Conservation (phyloP, 306 rosid genomes). For the Prunus persica region DNA sequence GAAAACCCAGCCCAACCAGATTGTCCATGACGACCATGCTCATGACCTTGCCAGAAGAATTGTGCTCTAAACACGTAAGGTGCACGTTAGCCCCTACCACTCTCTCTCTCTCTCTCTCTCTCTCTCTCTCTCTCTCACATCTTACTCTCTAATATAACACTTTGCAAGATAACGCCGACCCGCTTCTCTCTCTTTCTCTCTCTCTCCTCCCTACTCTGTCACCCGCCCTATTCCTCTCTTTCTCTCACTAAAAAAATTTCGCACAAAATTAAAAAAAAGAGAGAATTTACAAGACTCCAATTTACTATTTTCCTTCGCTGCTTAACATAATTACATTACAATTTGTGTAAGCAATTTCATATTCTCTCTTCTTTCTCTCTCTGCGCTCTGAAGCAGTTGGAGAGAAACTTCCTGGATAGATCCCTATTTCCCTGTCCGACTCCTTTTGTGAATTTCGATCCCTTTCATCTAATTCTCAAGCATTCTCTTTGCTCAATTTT, state of each 20-base stretch:
- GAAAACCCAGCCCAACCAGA: constrained; percentile 33
- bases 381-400: constrained; percentile 31
- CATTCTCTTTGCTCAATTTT: constrained; percentile 36
- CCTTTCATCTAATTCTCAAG: constrained; percentile 22
- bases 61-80: constrained; percentile 45
- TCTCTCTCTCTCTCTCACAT: background rate
- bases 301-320: background rate
- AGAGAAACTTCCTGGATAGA: constrained; percentile 24
- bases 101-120: constrained; percentile 14
- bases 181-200: constrained; percentile 27
- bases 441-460: constrained; percentile 25
- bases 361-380: constrained; percentile 17
- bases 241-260: constrained; percentile 28
- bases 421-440: constrained; percentile 54
- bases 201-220: constrained; percentile 39
- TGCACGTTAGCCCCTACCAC: constrained; percentile 48
- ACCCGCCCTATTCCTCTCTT: constrained; percentile 34
- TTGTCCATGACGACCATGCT: constrained; percentile 21
- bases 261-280: background rate
- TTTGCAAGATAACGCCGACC: constrained; percentile 59
- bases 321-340: constrained; percentile 26
- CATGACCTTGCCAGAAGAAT: constrained; percentile 30
- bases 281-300: constrained; percentile 9
- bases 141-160: constrained; percentile 26
- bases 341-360: constrained; percentile 13